Conservation (phyloP, 805 yeast species). For the Ascoidea rubescens region DNA sequence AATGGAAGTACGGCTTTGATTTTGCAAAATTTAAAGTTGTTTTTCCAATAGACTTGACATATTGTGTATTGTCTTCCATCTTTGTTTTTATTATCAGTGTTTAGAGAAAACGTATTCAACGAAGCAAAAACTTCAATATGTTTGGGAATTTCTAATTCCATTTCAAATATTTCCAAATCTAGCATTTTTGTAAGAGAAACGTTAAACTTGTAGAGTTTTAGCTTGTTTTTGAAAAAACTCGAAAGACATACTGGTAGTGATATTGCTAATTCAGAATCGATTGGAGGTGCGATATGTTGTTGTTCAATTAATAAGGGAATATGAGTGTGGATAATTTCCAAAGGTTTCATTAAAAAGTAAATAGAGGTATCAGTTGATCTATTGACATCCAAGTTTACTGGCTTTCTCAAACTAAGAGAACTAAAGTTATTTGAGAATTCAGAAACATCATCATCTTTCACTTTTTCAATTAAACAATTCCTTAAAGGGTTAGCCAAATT, state of each 20-base stretch:
- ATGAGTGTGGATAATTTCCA: constrained; percentile 68
- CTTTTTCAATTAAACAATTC: constrained; percentile 20
- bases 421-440: background rate
- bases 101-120: background rate
- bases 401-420: constrained; percentile 7
- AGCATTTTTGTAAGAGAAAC: constrained; percentile 60
- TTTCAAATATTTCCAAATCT: constrained; percentile 69
- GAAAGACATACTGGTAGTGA: constrained; percentile 83
- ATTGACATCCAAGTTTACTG: constrained; percentile 16
- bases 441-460: constrained; percentile 7
- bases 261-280: constrained; percentile 64
- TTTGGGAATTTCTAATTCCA: constrained; percentile 57
- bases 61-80: constrained; percentile 38
- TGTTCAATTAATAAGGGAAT: constrained; percentile 66
- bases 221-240: constrained; percentile 46
- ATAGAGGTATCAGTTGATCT: constrained; percentile 28
- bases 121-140: constrained; percentile 44
- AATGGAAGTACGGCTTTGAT: constrained; percentile 75
- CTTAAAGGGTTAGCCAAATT: constrained; percentile 40
- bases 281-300: constrained; percentile 79
- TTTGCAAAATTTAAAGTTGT: constrained; percentile 50
- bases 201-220: constrained; percentile 56
- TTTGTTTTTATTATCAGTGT: constrained; percentile 19
- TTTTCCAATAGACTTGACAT: constrained; percentile 68
- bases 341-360: constrained; percentile 71